Conservation (phyloP, 2,329 filamentous ascomycete species). For the Endoconidiophora polonica region DNA sequence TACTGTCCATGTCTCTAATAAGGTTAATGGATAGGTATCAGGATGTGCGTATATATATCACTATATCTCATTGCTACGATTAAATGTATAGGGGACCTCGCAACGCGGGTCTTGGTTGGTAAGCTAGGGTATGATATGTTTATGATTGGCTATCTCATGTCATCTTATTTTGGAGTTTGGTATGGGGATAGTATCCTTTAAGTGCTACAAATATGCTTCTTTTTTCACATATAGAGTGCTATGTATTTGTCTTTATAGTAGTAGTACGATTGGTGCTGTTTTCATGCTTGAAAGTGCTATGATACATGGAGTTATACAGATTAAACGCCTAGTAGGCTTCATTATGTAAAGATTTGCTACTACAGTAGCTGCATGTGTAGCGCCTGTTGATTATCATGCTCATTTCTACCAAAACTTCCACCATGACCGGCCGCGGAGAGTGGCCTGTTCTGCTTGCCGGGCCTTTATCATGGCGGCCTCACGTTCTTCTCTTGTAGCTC, state of each 20-base stretch:
- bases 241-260: neutral
- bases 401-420: slow-evolving; percentile 38
- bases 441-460: slow-evolving; percentile 20
- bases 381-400: neutral
- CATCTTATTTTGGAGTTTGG: neutral
- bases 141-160: neutral
- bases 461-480: slow-evolving; percentile 14
- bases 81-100: neutral
- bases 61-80: neutral
- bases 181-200: neutral
- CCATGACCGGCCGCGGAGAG: slow-evolving; percentile 26
- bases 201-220: neutral
- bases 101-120: neutral
- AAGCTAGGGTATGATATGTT: neutral
- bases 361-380: neutral
- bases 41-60: no score
- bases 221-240: neutral
- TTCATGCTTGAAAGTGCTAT: neutral
- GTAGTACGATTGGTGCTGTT: neutral
- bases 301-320: slow-evolving; percentile 13
- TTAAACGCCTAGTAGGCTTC: neutral
- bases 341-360: neutral
- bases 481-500: slow-evolving; percentile 6
- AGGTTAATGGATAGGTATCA: neutral
- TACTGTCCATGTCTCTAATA: neutral